A percentile compares a stretch with the other conserved stretches of the same genome.
These are phyloP conservation scores for Trichoderma breve DNA, from an alignment of 2,329 filamentous ascomycete species.

Conservation along the genomic window DNA sequence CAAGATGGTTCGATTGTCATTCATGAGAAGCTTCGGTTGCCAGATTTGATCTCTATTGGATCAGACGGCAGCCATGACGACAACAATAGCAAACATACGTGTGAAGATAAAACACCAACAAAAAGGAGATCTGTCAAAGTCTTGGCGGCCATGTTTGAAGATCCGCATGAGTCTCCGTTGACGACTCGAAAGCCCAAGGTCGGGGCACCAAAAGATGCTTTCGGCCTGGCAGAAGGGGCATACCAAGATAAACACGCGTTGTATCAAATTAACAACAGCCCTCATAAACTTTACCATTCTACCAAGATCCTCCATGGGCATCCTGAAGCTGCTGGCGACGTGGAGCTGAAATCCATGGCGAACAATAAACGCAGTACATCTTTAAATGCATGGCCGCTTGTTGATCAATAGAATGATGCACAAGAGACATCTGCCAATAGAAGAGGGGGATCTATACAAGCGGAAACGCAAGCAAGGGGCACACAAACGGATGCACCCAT, in stretches of 20 bases:
- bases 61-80: not conserved
- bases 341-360: not conserved
- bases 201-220: not conserved
- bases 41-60: not conserved
- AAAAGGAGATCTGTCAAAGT: constrained; percentile 43
- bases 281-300: not conserved
- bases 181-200: not conserved
- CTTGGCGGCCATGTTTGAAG: constrained; percentile 54
- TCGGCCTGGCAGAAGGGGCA: not conserved
- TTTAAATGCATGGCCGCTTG: not conserved
- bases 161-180: constrained; percentile 20
- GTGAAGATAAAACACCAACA: constrained; percentile 23
- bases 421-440: not conserved
- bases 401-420: not conserved
- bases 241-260: not conserved
- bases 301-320: not conserved
- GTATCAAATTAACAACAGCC: not conserved
- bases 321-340: not conserved
- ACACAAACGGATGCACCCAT: not conserved
- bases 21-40: not conserved
- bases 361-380: not conserved
- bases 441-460: too few relatives aligned
- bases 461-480: not conserved
- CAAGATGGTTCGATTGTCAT: not conserved
- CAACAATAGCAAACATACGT: not conserved